Evolutionary conservation across 345 rosid species (phyloP), one percentile per base, ranked within the genome.

Genomic region (Psidium guajava): DNA sequence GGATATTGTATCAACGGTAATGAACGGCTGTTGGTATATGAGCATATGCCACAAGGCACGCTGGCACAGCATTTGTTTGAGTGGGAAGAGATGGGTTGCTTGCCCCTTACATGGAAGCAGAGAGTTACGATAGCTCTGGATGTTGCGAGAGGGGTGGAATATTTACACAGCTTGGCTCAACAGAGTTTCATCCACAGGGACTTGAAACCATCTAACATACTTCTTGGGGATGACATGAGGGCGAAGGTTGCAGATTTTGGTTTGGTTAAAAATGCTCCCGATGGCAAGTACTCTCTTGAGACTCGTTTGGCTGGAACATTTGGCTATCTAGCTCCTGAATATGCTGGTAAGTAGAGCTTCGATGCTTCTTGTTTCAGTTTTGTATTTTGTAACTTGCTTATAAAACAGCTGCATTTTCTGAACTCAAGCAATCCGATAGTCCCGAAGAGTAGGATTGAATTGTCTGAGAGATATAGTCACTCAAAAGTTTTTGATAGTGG

Each of bases 241-340:
- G 99, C 98, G 11, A 96, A 96, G 87, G 99, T 95, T 56, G 92
- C 99, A 18, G 99, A 96, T 89, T 96, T 96, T 61, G 99, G 98
- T 5, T 88, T 96, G 90, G 99, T 96, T 50, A 95, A 94, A 88
- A 92, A 93, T 80, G 96, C 98, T 52, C 96, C 98, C 1, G 99
- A 94, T 56, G 99, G 97, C 24, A 95, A 96, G 69, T 91, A 92
- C 88, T 95, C 99, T 8, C 86, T 95, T 12, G 98, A 94, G 88
- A 96, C 99, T 28, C 90, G 93, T 83, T 90, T 96, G 90, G 99
- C 99, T 10, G 99, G 99, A 86, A 96, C 98, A 21, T 96, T 96
- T 57, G 99, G 99, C 77, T 96, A 96, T 91, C 95, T 96, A 81
- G 99, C 99, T 11, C 99, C 99, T 20, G 99, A 96, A 84, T 96